phyloP scores from a whole-genome alignment of 306 rosid genomes.

The Chamaecrista fasciculata region DNA sequence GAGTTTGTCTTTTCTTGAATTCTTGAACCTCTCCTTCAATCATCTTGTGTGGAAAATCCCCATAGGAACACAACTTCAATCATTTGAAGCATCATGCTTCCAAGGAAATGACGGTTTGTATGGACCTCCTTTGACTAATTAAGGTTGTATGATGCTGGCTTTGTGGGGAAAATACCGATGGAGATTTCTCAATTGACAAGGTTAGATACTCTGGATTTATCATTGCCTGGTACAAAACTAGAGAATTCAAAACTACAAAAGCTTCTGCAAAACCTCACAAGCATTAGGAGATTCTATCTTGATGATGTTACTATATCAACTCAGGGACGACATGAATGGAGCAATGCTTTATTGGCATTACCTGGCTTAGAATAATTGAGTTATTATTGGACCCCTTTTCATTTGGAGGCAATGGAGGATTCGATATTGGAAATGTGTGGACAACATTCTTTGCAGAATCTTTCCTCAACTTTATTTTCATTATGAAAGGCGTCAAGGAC shows the following conservation, averaged over 20 bases:
- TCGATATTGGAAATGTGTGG: neutral
- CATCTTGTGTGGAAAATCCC: slow-evolving; percentile 36
- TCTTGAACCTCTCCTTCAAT: slow-evolving; percentile 34
- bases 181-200: slow-evolving; percentile 23
- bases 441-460: neutral
- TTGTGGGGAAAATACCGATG: slow-evolving; percentile 13
- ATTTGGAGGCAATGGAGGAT: neutral
- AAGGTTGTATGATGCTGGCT: slow-evolving; percentile 2
- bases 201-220: slow-evolving; percentile 13
- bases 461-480: neutral
- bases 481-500: neutral
- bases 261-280: slow-evolving; percentile 18
- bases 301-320: slow-evolving; percentile 38
- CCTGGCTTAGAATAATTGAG: neutral
- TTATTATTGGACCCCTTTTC: neutral
- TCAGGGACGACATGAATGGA: slow-evolving; percentile 33
- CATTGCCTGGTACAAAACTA: neutral
- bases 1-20: slow-evolving; percentile 25
- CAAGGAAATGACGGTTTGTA: slow-evolving; percentile 8
- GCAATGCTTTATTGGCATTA: neutral
- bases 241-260: neutral
- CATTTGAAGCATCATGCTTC: slow-evolving; percentile 21
- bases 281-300: slow-evolving; percentile 20
- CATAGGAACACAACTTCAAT: neutral
- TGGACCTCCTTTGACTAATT: neutral